Conservation (phyloP, 768 basidiomycete genomes). For the Boletus barrowsii region DNA sequence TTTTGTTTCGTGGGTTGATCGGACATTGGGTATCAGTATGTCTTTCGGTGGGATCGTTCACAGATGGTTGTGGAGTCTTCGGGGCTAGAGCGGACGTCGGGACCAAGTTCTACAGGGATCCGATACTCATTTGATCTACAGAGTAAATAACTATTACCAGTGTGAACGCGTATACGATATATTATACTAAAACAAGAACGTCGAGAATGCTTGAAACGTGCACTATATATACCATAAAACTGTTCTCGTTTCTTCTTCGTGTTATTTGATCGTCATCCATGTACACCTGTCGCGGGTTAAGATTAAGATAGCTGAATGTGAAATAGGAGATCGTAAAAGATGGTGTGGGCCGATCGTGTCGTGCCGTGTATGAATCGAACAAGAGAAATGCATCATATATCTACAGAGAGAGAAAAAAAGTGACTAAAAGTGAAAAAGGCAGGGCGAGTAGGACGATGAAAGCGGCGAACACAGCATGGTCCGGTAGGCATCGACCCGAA, state of each 20-base stretch:
- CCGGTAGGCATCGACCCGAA: neutral
- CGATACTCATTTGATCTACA: too few species aligned
- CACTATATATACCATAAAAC: slow-evolving; percentile 7
- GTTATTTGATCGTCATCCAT: neutral
- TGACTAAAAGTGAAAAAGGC: neutral
- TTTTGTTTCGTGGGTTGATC: slow-evolving; percentile 60
- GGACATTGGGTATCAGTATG: slow-evolving; percentile 23
- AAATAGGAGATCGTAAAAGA: slow-evolving; percentile 10
- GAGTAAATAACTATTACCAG: neutral
- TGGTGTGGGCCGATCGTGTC: slow-evolving; percentile 2
- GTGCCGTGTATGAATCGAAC: neutral
- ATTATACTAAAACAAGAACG: slow-evolving; percentile 1
- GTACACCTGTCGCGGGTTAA: slow-evolving; percentile 8
- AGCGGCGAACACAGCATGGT: neutral
- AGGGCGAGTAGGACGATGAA: neutral
- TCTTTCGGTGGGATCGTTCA: neutral
- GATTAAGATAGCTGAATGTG: slow-evolving; percentile 3
- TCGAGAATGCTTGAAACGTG: neutral
- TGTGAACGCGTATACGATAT: neutral
- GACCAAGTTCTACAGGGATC: neutral
- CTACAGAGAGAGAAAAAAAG: slow-evolving; percentile 3
- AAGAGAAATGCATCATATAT: slow-evolving; percentile 4
- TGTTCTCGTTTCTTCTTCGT: slow-evolving; percentile 1
- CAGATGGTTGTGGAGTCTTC: too few species aligned
- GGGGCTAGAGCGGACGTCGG: neutral